A percentile compares a stretch with the other conserved stretches of the same genome.
These are phyloP conservation scores for Isabelozyma gotoi DNA, from an alignment of 805 yeast species.

Conservation along the genomic window DNA sequence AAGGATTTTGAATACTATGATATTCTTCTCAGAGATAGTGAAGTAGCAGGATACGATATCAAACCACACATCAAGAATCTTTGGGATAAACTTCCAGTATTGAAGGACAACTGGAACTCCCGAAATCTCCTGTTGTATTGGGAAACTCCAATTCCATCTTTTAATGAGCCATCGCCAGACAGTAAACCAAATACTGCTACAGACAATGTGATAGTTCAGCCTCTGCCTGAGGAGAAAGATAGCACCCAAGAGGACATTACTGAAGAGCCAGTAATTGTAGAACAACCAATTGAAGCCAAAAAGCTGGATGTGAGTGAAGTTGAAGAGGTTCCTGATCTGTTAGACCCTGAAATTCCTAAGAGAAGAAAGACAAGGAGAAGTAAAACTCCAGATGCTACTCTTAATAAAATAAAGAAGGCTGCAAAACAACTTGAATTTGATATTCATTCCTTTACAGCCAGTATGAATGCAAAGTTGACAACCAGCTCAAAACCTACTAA, in stretches of 20 bases:
- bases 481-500: conserved; percentile 1
- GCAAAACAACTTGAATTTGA: conserved; percentile 9
- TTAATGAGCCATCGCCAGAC: neutral
- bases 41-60: conserved; percentile 13
- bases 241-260: too few relatives aligned
- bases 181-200: neutral
- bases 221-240: neutral
- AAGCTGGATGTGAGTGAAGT: neutral
- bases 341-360: neutral
- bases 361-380: conserved; percentile 4
- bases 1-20: conserved; percentile 17
- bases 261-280: conserved; percentile 1
- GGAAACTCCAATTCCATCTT: neutral
- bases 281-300: neutral
- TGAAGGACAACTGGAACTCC: conserved; percentile 13
- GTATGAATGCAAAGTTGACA: conserved; percentile 18
- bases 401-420: conserved; percentile 5
- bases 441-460: conserved; percentile 26
- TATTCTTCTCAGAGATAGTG: conserved; percentile 12
- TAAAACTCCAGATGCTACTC: neutral
- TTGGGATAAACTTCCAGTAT: conserved; percentile 22
- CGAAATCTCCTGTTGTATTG: neutral
- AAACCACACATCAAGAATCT: conserved; percentile 11
- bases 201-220: too few relatives aligned
- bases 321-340: neutral